A percentile compares a stretch with the other conserved stretches of the same genome.
Evolutionary conservation across 306 rosid species (phyloP).

Genomic region (Cicer bijugum): DNA sequence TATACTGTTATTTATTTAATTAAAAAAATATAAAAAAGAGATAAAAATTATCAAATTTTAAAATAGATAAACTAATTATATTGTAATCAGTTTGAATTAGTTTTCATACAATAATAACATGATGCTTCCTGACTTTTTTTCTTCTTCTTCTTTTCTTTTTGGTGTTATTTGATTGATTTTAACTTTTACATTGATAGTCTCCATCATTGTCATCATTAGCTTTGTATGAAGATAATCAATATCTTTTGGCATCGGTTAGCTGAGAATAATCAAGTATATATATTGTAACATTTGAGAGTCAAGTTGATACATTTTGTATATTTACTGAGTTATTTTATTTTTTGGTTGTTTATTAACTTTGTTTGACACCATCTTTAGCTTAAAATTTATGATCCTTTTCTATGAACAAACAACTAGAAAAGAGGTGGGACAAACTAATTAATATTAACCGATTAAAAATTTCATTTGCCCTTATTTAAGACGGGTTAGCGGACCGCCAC

Average conservation of each 20-base stretch:
- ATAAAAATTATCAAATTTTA: too few species aligned
- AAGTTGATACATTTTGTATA: not conserved
- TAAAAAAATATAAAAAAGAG: too few species aligned
- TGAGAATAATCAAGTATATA: not conserved
- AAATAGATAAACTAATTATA: too few species aligned
- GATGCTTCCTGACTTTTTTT: conserved; percentile 38
- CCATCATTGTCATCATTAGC: conserved; percentile 7
- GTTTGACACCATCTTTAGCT: not conserved
- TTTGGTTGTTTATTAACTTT: conserved; percentile 2
- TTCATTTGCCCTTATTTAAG: too few species aligned
- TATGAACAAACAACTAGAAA: too few species aligned
- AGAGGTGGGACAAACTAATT: too few species aligned
- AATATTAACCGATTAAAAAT: too few species aligned
- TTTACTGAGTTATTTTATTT: not conserved
- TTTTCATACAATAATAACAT: conserved; percentile 33
- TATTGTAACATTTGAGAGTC: not conserved
- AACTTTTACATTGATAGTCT: conserved; percentile 15
- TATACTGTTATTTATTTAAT: too few species aligned
- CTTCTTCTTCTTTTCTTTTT: not conserved
- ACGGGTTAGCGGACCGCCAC: too few species aligned
- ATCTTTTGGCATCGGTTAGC: not conserved
- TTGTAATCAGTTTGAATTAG: not conserved
- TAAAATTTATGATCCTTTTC: too few species aligned
- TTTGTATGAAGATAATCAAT: conserved; percentile 28
- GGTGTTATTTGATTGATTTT: conserved; percentile 17